phyloP scores from a whole-genome alignment of 495 filamentous ascomycete genomes.

The Alectoria sarmentosa region DNA sequence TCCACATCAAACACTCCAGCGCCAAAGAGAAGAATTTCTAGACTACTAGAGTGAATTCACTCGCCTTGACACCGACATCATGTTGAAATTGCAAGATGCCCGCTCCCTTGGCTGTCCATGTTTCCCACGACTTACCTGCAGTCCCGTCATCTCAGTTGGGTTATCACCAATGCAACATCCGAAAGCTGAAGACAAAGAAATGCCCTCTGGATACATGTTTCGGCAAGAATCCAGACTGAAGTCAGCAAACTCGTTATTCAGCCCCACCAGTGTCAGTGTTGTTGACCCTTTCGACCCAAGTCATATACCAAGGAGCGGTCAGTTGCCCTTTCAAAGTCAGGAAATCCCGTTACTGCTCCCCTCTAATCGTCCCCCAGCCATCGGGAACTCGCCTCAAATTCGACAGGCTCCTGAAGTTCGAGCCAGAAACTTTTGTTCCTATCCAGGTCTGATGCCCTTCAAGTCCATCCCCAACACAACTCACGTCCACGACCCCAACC shows the following conservation, averaged over 20 bases:
- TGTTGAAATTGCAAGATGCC: not conserved
- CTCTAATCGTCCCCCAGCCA: not conserved
- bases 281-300: not conserved
- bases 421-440: not conserved
- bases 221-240: not conserved
- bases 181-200: not conserved
- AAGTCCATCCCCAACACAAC: not conserved
- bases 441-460: not conserved
- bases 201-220: not conserved
- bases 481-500: not conserved
- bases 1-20: not conserved
- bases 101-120: not conserved
- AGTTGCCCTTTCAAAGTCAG: not conserved
- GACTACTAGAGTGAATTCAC: not conserved
- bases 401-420: not conserved
- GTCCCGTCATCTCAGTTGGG: not conserved
- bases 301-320: not conserved
- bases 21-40: not conserved
- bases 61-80: not conserved
- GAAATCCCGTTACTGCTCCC: not conserved
- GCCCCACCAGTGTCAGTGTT: not conserved
- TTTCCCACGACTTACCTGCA: not conserved
- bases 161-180: not conserved
- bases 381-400: not conserved
- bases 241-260: not conserved